These are phyloP conservation scores for Daldinia decipiens DNA, from an alignment of 495 filamentous ascomycete genomes.

Conservation along the genomic window DNA sequence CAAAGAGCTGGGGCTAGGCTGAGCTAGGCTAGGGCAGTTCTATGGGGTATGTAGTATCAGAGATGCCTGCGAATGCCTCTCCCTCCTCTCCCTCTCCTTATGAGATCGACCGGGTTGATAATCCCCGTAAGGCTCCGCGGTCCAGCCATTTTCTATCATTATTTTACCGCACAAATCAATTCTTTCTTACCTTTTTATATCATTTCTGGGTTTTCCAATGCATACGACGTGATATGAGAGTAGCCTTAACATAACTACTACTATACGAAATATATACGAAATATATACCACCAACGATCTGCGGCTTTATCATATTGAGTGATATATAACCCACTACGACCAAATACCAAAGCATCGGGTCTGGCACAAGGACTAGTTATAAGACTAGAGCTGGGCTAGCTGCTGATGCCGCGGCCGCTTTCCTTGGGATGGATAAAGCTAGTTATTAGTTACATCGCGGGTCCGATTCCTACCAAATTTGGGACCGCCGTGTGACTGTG, in stretches of 20 bases:
- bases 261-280: not conserved
- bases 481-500: conserved; percentile 37
- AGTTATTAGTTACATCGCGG: conserved; percentile 33
- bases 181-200: not conserved
- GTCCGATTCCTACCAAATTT: conserved; percentile 26
- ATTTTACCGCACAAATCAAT: conserved; percentile 4
- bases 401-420: not conserved
- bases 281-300: not conserved
- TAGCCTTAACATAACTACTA: not conserved
- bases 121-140: conserved; percentile 29
- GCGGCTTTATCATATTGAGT: conserved; percentile 14
- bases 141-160: conserved; percentile 17
- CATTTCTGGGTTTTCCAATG: not conserved
- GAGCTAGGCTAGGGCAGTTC: conserved; percentile 29
- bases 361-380: conserved; percentile 8
- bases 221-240: not conserved
- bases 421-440: conserved; percentile 18
- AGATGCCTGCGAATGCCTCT: conserved; percentile 19
- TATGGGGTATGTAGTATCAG: conserved; percentile 34
- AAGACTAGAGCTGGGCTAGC: conserved; percentile 10
- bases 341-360: conserved; percentile 6
- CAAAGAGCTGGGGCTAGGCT: conserved; percentile 27
- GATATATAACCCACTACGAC: conserved; percentile 4
- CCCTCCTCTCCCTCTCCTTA: no score
- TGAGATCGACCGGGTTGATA: conserved; percentile 27